Conservation (phyloP, 2,329 filamentous ascomycete species). For the Parastagonospora nodorum region DNA sequence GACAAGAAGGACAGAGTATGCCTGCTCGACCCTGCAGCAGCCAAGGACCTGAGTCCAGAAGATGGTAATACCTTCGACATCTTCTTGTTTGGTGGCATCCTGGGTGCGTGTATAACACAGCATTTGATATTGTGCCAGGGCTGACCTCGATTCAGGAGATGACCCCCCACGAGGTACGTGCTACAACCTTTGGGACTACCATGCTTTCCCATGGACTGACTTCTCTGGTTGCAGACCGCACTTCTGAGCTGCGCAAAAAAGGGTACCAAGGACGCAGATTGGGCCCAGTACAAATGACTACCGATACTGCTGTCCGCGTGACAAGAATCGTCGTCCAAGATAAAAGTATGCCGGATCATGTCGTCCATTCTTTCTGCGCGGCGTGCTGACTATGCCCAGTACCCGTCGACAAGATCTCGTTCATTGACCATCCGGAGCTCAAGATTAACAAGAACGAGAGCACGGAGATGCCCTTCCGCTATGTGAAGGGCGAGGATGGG, state of each 20-base stretch:
- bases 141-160: constrained; percentile 66
- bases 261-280: constrained; percentile 86
- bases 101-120: constrained; percentile 64
- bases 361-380: background rate
- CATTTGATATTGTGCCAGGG: background rate
- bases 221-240: constrained; percentile 68
- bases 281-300: constrained; percentile 96
- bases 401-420: constrained; percentile 76
- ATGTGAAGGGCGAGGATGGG: constrained; percentile 76
- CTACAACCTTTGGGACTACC: background rate
- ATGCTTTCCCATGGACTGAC: background rate
- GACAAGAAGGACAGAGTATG: constrained; percentile 78
- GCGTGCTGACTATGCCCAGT: constrained; percentile 56
- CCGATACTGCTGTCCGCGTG: constrained; percentile 93
- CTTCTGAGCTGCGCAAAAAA: constrained; percentile 92
- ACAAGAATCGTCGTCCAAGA: constrained; percentile 88
- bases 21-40: constrained; percentile 83
- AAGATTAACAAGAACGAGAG: constrained; percentile 90
- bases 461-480: constrained; percentile 97
- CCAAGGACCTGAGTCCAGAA: constrained; percentile 78
- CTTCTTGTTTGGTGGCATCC: constrained; percentile 93
- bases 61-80: constrained; percentile 85
- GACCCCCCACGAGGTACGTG: constrained; percentile 84
- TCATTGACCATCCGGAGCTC: constrained; percentile 87
- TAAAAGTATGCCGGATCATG: constrained; percentile 66